Conservation (phyloP, 768 basidiomycete species). For the Lentinula sp. region DNA sequence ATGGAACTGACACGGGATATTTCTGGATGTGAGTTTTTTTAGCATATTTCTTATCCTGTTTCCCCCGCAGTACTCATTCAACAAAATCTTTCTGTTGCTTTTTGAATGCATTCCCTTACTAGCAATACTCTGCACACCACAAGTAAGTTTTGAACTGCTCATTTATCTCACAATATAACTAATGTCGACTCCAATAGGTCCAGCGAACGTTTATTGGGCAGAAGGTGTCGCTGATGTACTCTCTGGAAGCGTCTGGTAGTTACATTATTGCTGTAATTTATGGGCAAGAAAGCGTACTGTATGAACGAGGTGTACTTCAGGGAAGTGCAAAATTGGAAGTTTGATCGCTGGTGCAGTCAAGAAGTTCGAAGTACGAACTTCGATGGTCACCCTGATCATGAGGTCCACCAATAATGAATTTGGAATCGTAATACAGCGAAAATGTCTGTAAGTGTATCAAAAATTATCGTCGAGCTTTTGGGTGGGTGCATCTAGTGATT, state of each 20-base stretch:
- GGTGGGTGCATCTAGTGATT: not conserved
- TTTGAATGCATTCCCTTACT: not conserved
- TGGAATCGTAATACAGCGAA: no score
- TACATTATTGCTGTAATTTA: not conserved
- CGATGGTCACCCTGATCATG: no score
- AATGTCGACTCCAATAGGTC: constrained; percentile 18
- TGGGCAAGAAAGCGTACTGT: no score
- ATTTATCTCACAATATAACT: not conserved
- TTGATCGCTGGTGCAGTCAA: no score
- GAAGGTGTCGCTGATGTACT: constrained; percentile 22
- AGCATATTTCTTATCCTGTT: not conserved
- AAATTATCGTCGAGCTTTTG: no score
- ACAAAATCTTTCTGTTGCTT: not conserved
- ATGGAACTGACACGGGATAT: constrained; percentile 32
- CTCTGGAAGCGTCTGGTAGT: constrained; percentile 12
- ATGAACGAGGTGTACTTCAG: no score
- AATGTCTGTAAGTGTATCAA: no score
- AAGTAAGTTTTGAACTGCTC: constrained; percentile 26
- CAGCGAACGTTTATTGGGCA: constrained; percentile 34
- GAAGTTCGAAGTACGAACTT: no score
- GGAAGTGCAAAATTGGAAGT: no score
- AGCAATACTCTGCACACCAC: constrained; percentile 53
- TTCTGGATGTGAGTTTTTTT: constrained; percentile 47
- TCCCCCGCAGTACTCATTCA: not conserved
- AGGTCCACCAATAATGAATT: no score